Conservation (phyloP, 1,284 basidiomycete species). For the Irpex rosettiformis region DNA sequence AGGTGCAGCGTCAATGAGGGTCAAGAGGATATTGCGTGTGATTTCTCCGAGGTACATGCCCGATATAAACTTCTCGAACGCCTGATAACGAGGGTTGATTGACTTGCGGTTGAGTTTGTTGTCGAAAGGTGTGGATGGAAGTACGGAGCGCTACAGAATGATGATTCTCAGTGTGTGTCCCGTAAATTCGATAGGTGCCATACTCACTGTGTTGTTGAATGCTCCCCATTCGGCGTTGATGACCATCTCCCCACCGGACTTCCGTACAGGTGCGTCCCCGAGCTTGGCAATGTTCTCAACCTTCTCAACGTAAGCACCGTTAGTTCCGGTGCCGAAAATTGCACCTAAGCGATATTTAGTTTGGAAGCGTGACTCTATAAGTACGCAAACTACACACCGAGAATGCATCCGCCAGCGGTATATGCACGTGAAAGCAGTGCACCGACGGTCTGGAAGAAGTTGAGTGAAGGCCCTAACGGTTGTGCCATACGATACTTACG, state of each 20-base stretch:
- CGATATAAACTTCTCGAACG: slow-evolving; percentile 98
- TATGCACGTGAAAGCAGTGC: slow-evolving; percentile 92
- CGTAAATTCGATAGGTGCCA: not conserved
- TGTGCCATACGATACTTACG: slow-evolving; percentile 46
- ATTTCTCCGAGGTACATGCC: slow-evolving; percentile 99
- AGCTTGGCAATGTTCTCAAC: slow-evolving; percentile 85
- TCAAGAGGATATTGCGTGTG: slow-evolving; percentile 80
- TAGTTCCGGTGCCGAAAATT: slow-evolving; percentile 98
- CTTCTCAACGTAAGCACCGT: slow-evolving; percentile 94
- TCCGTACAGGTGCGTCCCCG: slow-evolving; percentile 53
- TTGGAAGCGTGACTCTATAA: too few relatives aligned
- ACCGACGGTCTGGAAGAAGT: slow-evolving; percentile 76
- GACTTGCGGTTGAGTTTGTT: slow-evolving; percentile 90
- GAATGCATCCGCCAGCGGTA: slow-evolving; percentile 82
- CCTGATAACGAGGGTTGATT: slow-evolving; percentile 92
- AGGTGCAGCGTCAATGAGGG: slow-evolving; percentile 81
- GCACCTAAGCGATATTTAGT: slow-evolving; percentile 34
- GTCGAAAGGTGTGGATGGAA: slow-evolving; percentile 92
- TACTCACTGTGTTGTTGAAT: slow-evolving; percentile 84
- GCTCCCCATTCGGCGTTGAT: slow-evolving; percentile 98
- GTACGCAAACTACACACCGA: slow-evolving; percentile 44
- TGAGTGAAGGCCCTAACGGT: not conserved
- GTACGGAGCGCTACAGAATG: slow-evolving; percentile 62
- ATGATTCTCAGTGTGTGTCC: slow-evolving; percentile 4
- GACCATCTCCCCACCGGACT: slow-evolving; percentile 79